Evolutionary conservation across 176 grass and related monocot species (phyloP).

Genomic region (Oryza glaberrima): DNA sequence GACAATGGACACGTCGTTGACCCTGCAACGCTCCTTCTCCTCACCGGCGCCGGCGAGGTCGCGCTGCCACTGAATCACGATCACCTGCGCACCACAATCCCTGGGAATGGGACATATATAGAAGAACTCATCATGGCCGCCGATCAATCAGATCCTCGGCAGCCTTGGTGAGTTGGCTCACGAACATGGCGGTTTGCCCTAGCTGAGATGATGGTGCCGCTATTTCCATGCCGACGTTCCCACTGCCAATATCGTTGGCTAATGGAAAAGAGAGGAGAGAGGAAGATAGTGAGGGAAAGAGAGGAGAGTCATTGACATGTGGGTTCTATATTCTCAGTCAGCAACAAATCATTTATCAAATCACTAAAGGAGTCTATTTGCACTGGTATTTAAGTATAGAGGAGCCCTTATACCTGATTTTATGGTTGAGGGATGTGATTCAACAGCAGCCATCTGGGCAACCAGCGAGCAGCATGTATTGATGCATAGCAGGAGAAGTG

Average conservation of each 20-base stretch:
- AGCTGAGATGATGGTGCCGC: conserved; percentile 61
- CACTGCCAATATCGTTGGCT: conserved; percentile 59
- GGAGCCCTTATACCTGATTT: too few species aligned
- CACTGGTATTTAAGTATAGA: too few species aligned
- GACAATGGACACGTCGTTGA: conserved; percentile 77
- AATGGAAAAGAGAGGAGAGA: too few species aligned
- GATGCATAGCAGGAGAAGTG: too few species aligned
- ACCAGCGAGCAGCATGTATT: too few species aligned
- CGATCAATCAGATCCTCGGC: not conserved
- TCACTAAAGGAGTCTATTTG: too few species aligned
- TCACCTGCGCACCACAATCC: conserved; percentile 31
- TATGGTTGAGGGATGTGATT: too few species aligned
- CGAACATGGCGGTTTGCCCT: conserved; percentile 41
- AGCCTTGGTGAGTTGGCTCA: conserved; percentile 30
- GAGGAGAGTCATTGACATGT: too few species aligned
- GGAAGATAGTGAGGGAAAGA: too few species aligned
- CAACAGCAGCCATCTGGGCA: too few species aligned
- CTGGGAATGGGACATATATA: conserved; percentile 89
- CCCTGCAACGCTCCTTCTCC: conserved; percentile 92
- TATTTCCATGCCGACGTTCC: conserved; percentile 78
- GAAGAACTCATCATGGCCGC: conserved; percentile 37
- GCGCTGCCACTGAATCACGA: conserved; percentile 55
- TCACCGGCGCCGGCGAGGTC: conserved; percentile 54
- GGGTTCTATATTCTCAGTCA: too few species aligned
- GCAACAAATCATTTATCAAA: too few species aligned